Conservation (phyloP, 2,329 filamentous ascomycete genomes). For the Lasiodiplodia citricola region DNA sequence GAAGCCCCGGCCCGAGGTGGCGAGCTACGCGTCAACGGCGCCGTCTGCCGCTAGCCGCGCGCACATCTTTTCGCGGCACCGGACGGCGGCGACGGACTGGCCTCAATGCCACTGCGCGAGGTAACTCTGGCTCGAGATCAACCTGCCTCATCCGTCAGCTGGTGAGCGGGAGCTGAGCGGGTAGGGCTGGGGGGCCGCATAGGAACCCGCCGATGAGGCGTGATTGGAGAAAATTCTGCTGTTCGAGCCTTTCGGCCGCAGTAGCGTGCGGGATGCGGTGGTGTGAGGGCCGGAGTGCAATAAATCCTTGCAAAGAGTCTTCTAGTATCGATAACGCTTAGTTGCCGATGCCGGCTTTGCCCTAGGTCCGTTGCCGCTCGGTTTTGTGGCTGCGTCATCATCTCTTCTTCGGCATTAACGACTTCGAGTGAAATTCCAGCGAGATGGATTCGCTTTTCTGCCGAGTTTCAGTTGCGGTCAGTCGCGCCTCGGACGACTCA, state of each 20-base stretch:
- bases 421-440: neutral
- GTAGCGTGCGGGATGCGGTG: slow-evolving; percentile 14
- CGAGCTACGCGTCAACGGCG: slow-evolving; percentile 7
- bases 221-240: slow-evolving; percentile 17
- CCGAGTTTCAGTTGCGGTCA: neutral
- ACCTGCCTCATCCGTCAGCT: slow-evolving; percentile 3
- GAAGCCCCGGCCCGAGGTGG: slow-evolving; percentile 25
- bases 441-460: neutral
- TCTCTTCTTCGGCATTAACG: no score
- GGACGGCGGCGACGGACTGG: neutral
- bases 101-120: neutral
- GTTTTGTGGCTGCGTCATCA: neutral
- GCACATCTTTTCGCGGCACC: neutral
- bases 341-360: slow-evolving; percentile 1
- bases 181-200: slow-evolving; percentile 9
- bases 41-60: neutral
- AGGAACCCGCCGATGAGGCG: slow-evolving; percentile 8
- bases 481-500: neutral
- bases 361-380: neutral
- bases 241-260: neutral
- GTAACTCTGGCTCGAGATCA: slow-evolving; percentile 11
- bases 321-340: neutral
- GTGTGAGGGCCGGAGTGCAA: slow-evolving; percentile 3
- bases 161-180: neutral
- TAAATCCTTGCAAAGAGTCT: neutral